Conservation (phyloP, 1,284 basidiomycete genomes). For the Leccinum glutinopallens region DNA sequence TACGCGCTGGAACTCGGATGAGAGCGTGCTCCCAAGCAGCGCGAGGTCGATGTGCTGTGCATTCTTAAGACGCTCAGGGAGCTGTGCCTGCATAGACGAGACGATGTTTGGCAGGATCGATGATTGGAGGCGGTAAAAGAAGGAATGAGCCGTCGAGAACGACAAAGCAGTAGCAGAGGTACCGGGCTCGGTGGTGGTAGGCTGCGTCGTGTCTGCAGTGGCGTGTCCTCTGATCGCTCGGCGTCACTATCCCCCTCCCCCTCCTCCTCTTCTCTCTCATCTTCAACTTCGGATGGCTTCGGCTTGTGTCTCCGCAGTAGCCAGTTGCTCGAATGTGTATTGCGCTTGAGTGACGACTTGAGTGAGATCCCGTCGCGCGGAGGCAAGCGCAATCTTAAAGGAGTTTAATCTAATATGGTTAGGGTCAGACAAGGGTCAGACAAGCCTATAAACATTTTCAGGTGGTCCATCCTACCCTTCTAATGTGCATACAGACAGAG, state of each 20-base stretch:
- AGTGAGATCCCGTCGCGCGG: constrained; percentile 76
- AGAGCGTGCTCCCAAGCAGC: too few relatives aligned
- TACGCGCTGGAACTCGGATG: too few relatives aligned
- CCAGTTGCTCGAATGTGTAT: constrained; percentile 63
- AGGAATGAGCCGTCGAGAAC: constrained; percentile 39
- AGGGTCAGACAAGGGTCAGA: too few relatives aligned
- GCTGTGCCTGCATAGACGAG: too few relatives aligned
- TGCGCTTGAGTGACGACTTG: constrained; percentile 83
- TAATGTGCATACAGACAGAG: too few relatives aligned
- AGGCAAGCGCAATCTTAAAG: constrained; percentile 43
- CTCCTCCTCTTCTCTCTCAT: constrained; percentile 13
- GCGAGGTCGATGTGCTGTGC: too few relatives aligned
- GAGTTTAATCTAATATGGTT: too few relatives aligned
- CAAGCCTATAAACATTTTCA: too few relatives aligned
- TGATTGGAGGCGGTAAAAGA: constrained; percentile 68
- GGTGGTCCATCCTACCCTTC: too few relatives aligned
- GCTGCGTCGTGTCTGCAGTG: constrained; percentile 25
- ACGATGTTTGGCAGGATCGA: too few relatives aligned
- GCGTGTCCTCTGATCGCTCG: constrained; percentile 28
- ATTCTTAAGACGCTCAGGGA: too few relatives aligned
- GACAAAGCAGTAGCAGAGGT: constrained; percentile 20
- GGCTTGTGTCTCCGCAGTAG: constrained; percentile 35
- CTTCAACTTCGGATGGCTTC: constrained; percentile 8
- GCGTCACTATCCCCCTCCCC: background rate
- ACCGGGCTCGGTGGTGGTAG: constrained; percentile 30